Evolutionary conservation across 352 stramenopile species (phyloP), one percentile per base, ranked within the genome.

Genomic region (Globisporangium recalcitrans): DNA sequence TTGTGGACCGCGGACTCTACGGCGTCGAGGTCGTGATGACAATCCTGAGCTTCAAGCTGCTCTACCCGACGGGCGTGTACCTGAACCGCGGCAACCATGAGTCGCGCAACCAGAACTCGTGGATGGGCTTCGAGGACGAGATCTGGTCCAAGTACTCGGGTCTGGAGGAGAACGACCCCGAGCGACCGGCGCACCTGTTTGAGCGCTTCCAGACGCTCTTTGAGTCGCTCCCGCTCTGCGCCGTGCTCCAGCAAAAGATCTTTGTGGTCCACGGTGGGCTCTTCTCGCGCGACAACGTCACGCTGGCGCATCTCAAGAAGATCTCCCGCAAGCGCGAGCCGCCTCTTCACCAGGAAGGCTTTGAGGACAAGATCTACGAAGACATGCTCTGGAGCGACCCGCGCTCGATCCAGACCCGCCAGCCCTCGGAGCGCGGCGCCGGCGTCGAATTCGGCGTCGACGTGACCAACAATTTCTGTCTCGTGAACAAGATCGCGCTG

Each of bases 21-120:
- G 92, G 93, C 62, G 83, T 84, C 0, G 94, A 98, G 63, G 78
- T 92, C 16, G 66, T 90, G 51, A 91, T 92, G 72, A 91, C 78
- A 16, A 67, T 93, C 27, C 55, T 90, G 27, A 65, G 77, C 31
- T 95, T 96, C 72, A 87, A 79, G 63, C 58, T 92, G 11, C 46
- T 95, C 47, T 93, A 95, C 63, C 92, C 93, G 1, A 74, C 90
- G 5, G 79, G 72, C 57, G 88, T 98, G 4, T 93, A 80, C 51
- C 52, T 98, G 5, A 98, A 98, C 74, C 82, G 96, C 29, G 96
- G 96, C 40, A 99, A 99, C 71, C 96, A 99, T 70, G 96, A 99
- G 70, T 97, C 87, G 47, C 87, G 85, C 56, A 96, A 97, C 67
- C 90, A 97, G 65, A 98, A 98, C 64, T 92, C 85, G 48, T 95